Evolutionary conservation across 1,139 yeast species (phyloP), one percentile per base, ranked within the genome.

Genomic region (Protomyces inouyei): DNA sequence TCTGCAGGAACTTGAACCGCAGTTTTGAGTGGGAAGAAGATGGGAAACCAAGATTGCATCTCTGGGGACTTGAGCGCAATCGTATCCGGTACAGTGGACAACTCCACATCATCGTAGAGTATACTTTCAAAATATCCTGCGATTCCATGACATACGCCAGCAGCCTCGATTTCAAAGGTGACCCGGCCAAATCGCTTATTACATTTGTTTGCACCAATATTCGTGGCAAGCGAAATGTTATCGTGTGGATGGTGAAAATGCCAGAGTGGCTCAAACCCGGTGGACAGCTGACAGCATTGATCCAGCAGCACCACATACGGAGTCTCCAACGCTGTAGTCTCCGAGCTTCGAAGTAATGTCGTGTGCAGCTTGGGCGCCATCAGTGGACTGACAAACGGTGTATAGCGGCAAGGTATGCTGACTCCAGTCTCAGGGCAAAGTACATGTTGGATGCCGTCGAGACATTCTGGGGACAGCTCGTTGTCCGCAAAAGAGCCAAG

Each of bases 401-500:
- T 74, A 70, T 86, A 85, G 6, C 80, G 76, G 57, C 80, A 76
- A 0, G 98, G 98, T 38, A 91, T 89, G 76, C 82, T 79, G 14
- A 83, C 74, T 0, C 80, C 77, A 36, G 38, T 57, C 54, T 28
- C 65, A 67, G 70, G 60, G 45, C 73, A 74, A 32, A 77, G 70
- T 10, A 69, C 67, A 16, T 68, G 69, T 69, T 70, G 76, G 16
- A 73, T 73, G 2, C 75, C 75, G 60, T 76, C 78, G 25, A 81
- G 75, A 66, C 95, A 86, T 72, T 92, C 98, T 0, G 97, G 97
- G 14, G 89, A 81, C 16, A 88, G 78, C 72, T 92, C 98, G 73
- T 92, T 92, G 73, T 95, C 93, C 0, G 96, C 97, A 76, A 91
- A 87, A 5, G 96, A 88, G 1, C 97, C 97, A 35, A 92, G 74